These are phyloP conservation scores for Linnemannia elongata DNA, from an alignment of 192 early-diverging fungal genomes.

Conservation along the genomic window DNA sequence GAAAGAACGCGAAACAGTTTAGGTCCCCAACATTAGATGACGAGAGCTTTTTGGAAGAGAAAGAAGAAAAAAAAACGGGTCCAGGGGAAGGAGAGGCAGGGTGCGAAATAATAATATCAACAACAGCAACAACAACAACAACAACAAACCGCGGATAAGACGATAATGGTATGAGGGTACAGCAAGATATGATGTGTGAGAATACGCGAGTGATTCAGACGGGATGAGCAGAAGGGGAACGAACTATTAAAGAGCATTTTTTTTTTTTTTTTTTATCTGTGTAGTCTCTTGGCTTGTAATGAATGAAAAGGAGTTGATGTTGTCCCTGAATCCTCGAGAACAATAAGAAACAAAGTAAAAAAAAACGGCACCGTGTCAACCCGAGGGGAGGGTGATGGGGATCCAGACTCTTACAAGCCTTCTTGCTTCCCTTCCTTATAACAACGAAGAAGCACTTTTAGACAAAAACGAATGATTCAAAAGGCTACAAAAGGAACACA, in stretches of 20 bases:
- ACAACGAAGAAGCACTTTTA: no score
- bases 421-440: no score
- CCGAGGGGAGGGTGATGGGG: no score
- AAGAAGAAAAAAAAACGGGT: neutral
- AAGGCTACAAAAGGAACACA: no score
- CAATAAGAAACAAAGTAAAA: no score
- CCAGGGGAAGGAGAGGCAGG: neutral
- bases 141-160: neutral
- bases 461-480: no score
- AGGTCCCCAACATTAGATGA: constrained; percentile 9
- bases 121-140: neutral
- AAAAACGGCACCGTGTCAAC: no score
- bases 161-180: neutral
- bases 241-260: constrained; percentile 1
- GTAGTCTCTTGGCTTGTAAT: neutral
- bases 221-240: neutral
- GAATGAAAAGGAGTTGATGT: neutral
- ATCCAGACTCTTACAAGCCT: no score
- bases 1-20: neutral
- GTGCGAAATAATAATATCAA: neutral
- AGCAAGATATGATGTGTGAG: neutral
- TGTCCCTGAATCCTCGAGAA: neutral
- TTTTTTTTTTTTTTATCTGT: neutral
- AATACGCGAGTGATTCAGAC: neutral
- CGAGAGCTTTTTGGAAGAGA: neutral